phyloP scores from a whole-genome alignment of 2,329 filamentous ascomycete genomes.

The Cordyceps sp. region DNA sequence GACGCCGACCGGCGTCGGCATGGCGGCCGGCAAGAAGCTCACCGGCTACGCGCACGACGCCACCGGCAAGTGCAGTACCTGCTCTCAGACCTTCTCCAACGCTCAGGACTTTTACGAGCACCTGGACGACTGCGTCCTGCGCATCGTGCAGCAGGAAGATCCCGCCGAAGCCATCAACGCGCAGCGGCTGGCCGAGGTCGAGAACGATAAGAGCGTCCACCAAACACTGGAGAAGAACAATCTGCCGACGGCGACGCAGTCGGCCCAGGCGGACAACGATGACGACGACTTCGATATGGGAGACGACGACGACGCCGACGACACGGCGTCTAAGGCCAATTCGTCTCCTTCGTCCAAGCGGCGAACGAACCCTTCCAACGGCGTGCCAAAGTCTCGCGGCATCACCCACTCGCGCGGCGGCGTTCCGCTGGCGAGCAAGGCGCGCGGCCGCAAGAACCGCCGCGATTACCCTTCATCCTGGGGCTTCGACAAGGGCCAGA shows the following conservation, averaged over 20 bases:
- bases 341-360: constrained; percentile 27
- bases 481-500: constrained; percentile 82
- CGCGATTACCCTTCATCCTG: constrained; percentile 88
- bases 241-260: constrained; percentile 28
- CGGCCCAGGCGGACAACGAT: constrained; percentile 27
- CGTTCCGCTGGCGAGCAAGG: constrained; percentile 38
- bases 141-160: constrained; percentile 56
- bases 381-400: constrained; percentile 51
- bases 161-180: constrained; percentile 54
- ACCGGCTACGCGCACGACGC: constrained; percentile 59
- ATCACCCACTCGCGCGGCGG: constrained; percentile 66
- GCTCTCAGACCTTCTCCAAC: constrained; percentile 75
- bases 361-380: constrained; percentile 38
- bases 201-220: constrained; percentile 44
- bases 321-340: constrained; percentile 26
- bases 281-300: constrained; percentile 33
- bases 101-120: constrained; percentile 98
- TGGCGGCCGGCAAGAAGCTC: constrained; percentile 40
- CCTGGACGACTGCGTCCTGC: constrained; percentile 60
- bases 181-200: constrained; percentile 47
- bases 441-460: constrained; percentile 69
- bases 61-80: constrained; percentile 91
- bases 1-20: constrained; percentile 20
- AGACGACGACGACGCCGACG: constrained; percentile 35
- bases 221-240: constrained; percentile 49